Evolutionary conservation across 2,329 filamentous ascomycete genomes (phyloP).

Genomic region (Chaetomiaceae sp.): DNA sequence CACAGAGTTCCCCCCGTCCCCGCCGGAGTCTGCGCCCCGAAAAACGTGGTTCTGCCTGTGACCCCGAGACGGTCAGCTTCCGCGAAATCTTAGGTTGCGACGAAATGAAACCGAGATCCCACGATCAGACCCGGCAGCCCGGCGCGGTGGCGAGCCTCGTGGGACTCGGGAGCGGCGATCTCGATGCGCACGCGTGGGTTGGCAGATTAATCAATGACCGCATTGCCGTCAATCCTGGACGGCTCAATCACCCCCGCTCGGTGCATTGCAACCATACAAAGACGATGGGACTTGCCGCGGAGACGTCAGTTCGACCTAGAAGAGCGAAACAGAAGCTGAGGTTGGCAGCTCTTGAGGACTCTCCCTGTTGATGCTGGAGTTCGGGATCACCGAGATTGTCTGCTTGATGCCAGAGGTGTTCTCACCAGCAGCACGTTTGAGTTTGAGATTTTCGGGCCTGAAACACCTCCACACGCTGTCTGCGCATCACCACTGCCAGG

Average conservation of each 20-base stretch:
- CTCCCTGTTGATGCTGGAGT: not conserved
- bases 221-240: too few species aligned
- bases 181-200: not conserved
- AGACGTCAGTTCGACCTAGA: conserved; percentile 1
- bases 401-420: not conserved
- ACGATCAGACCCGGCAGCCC: conserved; percentile 5
- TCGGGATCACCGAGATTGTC: not conserved
- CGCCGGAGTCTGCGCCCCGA: too few species aligned
- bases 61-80: not conserved
- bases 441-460: too few species aligned
- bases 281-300: not conserved
- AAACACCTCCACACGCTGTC: too few species aligned
- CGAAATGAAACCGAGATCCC: too few species aligned
- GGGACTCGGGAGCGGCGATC: conserved; percentile 8
- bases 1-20: too few species aligned
- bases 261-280: too few species aligned
- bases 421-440: too few species aligned
- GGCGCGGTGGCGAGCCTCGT: conserved; percentile 2
- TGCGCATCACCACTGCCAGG: not conserved
- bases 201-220: not conserved
- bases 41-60: not conserved
- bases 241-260: too few species aligned
- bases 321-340: not conserved
- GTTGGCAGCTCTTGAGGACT: not conserved
- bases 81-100: too few species aligned